Base-by-base conservation (phyloP, 2,329 filamentous ascomycete species). In the Hymenoscyphus infarciens region DNA sequence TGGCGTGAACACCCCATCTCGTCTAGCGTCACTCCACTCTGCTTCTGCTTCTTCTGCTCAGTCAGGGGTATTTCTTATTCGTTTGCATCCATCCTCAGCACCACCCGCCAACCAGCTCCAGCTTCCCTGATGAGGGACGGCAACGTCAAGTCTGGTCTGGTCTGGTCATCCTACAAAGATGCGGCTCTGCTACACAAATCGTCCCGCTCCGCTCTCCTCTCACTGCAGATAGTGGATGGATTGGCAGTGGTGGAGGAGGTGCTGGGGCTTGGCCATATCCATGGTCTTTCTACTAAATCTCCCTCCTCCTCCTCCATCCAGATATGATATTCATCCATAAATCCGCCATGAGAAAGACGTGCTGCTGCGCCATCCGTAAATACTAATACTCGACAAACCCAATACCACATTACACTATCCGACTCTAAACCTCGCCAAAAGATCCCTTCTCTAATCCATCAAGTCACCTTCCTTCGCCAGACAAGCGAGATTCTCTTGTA, bases 261-360 rank as follows among this genome's bases (percentile, higher is more conserved):
- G 57, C 35, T 56, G 66, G 60, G 66, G 19, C 45, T 13, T 49
- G 62, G 22, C 31, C 42, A 13, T 29, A 22, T 22, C 45, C 19
- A 52, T 8, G 19, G 27, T 22, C 57, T 19, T 55, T 59, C 35
- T 64, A 66, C 60, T 62, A 61, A 64, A 61, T 66, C 29, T 52
- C 39, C 19, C 60, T 49, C 31, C 49, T 55, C 59, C 49, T 33
- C 53, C 25, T n/a, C n/a, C n/a, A n/a, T n/a, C n/a, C n/a, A n/a
- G 6, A 19, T 3, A n/a, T 16, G 53, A 55, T 33, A 29, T 55
- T 55, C 19, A 33, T 31, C 11, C 8, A 22, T 11, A 22, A 25
- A 25, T 52, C 45, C 19, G 19, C 45, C 45, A 52, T 52, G n/a
- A 52, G 19, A 52, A 52, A 31, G 19, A 25, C 19, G 19, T 5